These are phyloP conservation scores for Apiospora saccharicola DNA, from an alignment of 2,329 filamentous ascomycete genomes.

Conservation along the genomic window DNA sequence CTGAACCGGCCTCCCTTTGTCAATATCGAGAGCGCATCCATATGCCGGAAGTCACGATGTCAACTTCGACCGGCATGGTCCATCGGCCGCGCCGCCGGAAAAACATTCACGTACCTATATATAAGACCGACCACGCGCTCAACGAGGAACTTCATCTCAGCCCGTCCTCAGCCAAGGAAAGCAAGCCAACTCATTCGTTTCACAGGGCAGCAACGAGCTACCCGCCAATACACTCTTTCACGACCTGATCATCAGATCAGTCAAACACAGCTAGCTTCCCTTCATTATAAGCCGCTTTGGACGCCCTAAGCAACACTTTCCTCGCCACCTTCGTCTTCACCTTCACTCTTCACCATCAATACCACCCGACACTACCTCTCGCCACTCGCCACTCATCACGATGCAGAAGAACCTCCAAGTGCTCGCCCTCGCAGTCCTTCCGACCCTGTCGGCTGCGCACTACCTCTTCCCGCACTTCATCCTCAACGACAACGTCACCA, in stretches of 20 bases:
- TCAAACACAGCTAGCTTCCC: neutral
- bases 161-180: neutral
- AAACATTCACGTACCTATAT: neutral
- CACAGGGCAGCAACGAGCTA: neutral
- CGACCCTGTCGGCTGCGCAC: conserved; percentile 1
- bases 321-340: neutral
- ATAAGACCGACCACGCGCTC: neutral
- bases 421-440: neutral
- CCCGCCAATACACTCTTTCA: neutral
- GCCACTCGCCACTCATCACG: too few relatives aligned
- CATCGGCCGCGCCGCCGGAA: neutral
- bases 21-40: neutral
- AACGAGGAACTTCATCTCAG: neutral
- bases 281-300: neutral
- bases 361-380: too few relatives aligned
- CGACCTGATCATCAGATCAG: neutral
- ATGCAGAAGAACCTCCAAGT: neutral
- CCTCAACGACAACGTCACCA: conserved; percentile 2
- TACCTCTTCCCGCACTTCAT: conserved; percentile 19
- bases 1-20: neutral
- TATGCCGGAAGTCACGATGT: neutral
- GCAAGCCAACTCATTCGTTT: conserved; percentile 1
- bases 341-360: neutral
- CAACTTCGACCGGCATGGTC: neutral
- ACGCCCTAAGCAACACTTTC: neutral